Conservation (phyloP, 1,284 basidiomycete species). For the Cryptococcus jaspeensis region DNA sequence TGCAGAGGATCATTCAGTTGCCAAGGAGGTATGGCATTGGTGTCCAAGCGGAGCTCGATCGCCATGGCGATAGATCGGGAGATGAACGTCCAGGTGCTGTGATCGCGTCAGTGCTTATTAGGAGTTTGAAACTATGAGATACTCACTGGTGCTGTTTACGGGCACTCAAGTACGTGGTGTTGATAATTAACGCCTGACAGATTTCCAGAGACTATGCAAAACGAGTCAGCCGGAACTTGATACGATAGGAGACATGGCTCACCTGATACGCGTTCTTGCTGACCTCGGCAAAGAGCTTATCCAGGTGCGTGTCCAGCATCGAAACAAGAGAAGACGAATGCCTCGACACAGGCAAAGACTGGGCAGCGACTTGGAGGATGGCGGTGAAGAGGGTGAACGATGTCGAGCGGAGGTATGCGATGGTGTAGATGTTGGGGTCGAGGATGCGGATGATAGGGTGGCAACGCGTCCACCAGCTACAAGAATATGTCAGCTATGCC, state of each 20-base stretch:
- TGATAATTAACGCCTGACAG: constrained; percentile 16
- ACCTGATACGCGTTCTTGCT: constrained; percentile 13
- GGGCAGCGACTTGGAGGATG: constrained; percentile 13
- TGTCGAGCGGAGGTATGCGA: constrained; percentile 9
- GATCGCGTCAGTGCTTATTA: not conserved
- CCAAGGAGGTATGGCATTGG: constrained; percentile 13
- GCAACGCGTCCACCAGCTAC: constrained; percentile 17
- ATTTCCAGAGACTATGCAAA: constrained; percentile 18
- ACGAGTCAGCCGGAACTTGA: not conserved
- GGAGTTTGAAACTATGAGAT: not conserved
- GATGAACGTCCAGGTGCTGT: constrained; percentile 15
- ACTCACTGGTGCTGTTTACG: constrained; percentile 15
- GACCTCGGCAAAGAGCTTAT: constrained; percentile 10
- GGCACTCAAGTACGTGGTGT: constrained; percentile 10
- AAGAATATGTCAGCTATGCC: not conserved
- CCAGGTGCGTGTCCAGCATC: constrained; percentile 17
- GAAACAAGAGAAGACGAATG: constrained; percentile 17
- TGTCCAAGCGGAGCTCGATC: constrained; percentile 17
- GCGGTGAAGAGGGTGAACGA: constrained; percentile 15
- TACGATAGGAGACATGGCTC: not conserved
- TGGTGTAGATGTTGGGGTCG: constrained; percentile 19
- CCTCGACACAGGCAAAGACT: constrained; percentile 18
- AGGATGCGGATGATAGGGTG: constrained; percentile 14
- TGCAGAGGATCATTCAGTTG: constrained; percentile 8
- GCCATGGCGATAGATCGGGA: constrained; percentile 15